Conservation (phyloP, 305 asterid genomes). For the Fraxinus latifolia region DNA sequence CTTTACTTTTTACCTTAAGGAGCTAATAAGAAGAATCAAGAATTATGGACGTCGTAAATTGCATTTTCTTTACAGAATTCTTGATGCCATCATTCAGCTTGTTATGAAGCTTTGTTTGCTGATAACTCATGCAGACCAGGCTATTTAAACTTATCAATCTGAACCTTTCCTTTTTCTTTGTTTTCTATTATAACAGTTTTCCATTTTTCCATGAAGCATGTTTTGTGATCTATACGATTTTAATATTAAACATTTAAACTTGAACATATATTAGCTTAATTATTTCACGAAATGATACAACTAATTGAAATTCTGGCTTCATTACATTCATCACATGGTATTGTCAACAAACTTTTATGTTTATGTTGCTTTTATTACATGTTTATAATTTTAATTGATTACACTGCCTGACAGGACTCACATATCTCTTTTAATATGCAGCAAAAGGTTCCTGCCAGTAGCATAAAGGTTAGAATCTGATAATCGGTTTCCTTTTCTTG, state of each 20-base stretch:
- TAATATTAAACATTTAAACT: neutral
- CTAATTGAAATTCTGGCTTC: slow-evolving; percentile 4
- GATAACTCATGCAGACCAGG: neutral
- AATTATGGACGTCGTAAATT: slow-evolving; percentile 7
- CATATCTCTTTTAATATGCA: slow-evolving; percentile 46
- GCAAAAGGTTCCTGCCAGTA: slow-evolving; percentile 48
- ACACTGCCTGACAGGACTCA: slow-evolving; percentile 46
- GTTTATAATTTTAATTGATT: slow-evolving; percentile 35
- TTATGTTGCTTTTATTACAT: slow-evolving; percentile 28
- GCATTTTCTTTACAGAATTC: neutral
- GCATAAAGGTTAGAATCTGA: slow-evolving; percentile 56
- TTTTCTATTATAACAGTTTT: slow-evolving; percentile 2
- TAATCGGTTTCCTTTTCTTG: slow-evolving; percentile 16
- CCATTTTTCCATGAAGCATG: neutral
- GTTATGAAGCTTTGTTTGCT: slow-evolving; percentile 1
- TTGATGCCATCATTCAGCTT: neutral
- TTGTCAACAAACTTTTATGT: slow-evolving; percentile 3
- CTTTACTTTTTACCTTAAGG: neutral
- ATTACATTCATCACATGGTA: slow-evolving; percentile 7
- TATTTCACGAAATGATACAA: neutral
- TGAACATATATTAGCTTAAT: neutral
- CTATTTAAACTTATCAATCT: slow-evolving; percentile 5
- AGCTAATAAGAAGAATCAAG: slow-evolving; percentile 4
- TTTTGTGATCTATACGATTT: neutral
- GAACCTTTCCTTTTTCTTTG: slow-evolving; percentile 4